These are phyloP conservation scores for Botrytis pseudocinerea DNA, from an alignment of 2,329 filamentous ascomycete species.

Conservation along the genomic window DNA sequence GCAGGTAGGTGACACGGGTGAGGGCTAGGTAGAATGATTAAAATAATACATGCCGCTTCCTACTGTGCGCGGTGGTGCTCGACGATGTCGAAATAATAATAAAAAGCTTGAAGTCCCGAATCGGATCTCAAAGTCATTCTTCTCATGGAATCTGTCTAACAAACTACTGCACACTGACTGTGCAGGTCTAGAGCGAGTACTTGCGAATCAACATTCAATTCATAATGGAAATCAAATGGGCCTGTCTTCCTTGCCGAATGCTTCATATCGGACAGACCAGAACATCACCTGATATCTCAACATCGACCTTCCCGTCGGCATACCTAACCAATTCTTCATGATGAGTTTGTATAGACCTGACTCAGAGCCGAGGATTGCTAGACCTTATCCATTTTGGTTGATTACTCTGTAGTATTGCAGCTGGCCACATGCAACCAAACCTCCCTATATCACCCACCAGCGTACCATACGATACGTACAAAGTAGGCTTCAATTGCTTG, in stretches of 20 bases:
- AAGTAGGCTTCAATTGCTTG: conserved; percentile 6
- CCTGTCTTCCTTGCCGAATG: background rate
- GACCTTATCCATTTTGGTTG: too few species aligned
- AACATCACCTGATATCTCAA: background rate
- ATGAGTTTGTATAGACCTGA: too few species aligned
- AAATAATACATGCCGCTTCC: too few species aligned
- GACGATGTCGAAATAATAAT: background rate
- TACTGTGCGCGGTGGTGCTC: too few species aligned
- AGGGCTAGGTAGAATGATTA: background rate
- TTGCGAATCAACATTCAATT: too few species aligned
- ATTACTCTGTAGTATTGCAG: background rate
- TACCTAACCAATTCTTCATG: background rate
- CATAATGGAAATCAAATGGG: background rate
- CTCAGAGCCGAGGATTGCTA: too few species aligned
- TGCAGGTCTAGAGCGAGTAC: too few species aligned
- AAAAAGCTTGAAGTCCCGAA: background rate
- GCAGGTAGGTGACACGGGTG: too few species aligned
- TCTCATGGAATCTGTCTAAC: background rate
- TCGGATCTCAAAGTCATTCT: background rate
- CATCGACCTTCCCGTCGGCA: background rate
- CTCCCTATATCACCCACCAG: background rate
- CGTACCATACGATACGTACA: background rate
- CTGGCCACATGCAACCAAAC: background rate
- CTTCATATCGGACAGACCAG: background rate
- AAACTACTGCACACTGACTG: too few species aligned